Evolutionary conservation across 805 yeast genomes (phyloP).

Genomic region (Saccharomycopsis synnaedendra): DNA sequence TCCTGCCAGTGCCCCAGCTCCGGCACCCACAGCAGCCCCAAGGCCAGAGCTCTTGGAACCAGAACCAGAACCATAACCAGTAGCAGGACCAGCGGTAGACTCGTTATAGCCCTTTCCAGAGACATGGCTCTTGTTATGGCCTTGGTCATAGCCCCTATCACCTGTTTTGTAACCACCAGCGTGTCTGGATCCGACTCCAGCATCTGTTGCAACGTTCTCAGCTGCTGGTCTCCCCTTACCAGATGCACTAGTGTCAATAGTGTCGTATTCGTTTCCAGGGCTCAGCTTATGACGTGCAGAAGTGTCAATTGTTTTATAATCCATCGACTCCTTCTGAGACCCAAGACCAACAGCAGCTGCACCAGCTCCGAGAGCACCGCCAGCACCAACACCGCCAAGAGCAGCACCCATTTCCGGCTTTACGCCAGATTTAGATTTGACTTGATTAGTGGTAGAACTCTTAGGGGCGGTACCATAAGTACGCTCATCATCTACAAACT

Average conservation of each 20-base stretch:
- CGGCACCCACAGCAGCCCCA: no score
- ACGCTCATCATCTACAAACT: not conserved
- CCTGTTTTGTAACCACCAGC: no score
- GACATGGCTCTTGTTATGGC: no score
- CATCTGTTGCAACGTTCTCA: no score
- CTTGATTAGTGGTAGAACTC: not conserved
- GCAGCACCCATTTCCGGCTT: not conserved
- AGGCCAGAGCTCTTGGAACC: no score
- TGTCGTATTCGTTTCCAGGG: not conserved
- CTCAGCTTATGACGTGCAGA: not conserved
- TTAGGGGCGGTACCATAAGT: not conserved
- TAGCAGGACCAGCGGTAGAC: no score
- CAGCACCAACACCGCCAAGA: not conserved
- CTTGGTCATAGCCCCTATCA: no score
- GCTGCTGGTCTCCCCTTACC: no score
- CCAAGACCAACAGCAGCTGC: not conserved
- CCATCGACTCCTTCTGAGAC: not conserved
- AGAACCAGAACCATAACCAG: no score
- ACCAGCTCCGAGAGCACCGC: not conserved
- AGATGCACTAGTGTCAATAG: not conserved
- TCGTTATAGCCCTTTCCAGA: no score
- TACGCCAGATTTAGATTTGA: not conserved
- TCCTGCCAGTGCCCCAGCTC: no score
- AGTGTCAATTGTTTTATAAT: not conserved
- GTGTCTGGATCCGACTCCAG: no score